Evolutionary conservation across 148 eudicot species (phyloP), one percentile per base, ranked within the genome.

Genomic region (Rhododendron henanense): DNA sequence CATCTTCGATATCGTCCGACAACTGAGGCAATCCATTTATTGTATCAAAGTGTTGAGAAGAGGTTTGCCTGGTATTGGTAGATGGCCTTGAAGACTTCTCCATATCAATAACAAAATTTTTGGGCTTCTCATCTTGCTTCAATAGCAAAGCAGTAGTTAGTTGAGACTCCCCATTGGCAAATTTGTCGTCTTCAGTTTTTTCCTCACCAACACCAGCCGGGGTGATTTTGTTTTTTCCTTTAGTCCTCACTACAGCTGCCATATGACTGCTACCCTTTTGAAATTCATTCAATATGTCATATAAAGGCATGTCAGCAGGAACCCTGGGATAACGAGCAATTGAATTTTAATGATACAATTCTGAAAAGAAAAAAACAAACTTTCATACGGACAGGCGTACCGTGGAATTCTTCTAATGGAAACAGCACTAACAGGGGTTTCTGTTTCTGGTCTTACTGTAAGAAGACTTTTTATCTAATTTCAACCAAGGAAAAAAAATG

Each of bases 391-490:
- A 81, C 11, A 75, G 76, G 63, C 88, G 76, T 25, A 97, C 99
- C 99, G 91, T 79, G 99, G 99, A 88, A 97, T 93, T 89, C 92
- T 97, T 80, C 99, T 88, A 73, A 96, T 96, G 48, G 99, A 95
- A 84, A 96, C 96, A 85, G 99, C 97, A 90, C 99, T 94, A 19
- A 97, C 98, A 69, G 99, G 99, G 77, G 98, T 97, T 88, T 97
- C 99, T 25, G 99, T 97, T 90, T 97, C 99, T 75, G 99, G 94
- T 71, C 99, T 89, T 69, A 97, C 99, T 39, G 99, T 95, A 84
- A 97, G 94, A 89, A 97, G 99, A 86, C 96, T 92, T 92, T 97
- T 97, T 61, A 97, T 96, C 99, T 97, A 85, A 85, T 84, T 25
- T 76, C 83, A 74, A 84, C 73, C 71, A 63, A 59, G 65, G 82